phyloP scores from a whole-genome alignment of 176 grass and related monocot genomes.

The Aegilops sharonensis region DNA sequence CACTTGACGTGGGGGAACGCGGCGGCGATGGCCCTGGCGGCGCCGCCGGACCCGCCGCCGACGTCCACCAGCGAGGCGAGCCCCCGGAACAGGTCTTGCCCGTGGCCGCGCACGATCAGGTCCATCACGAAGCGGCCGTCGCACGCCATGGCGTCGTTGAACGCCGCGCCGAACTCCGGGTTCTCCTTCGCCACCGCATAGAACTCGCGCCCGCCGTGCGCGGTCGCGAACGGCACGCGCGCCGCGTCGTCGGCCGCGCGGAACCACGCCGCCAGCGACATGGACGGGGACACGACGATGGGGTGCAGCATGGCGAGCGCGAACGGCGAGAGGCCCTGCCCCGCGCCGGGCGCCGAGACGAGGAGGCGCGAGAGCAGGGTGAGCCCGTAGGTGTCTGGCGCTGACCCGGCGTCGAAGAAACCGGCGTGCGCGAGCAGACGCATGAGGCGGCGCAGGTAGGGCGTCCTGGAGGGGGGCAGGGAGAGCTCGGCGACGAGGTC shows the following conservation, averaged over 20 bases:
- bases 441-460: conserved; percentile 55
- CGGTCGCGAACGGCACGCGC: conserved; percentile 40
- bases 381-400: conserved; percentile 25
- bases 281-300: conserved; percentile 33
- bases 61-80: conserved; percentile 57
- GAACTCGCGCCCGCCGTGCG: conserved; percentile 36
- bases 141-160: conserved; percentile 58
- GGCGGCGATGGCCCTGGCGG: conserved; percentile 39
- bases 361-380: conserved; percentile 49
- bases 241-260: neutral
- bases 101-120: conserved; percentile 31
- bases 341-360: neutral
- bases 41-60: conserved; percentile 35
- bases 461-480: conserved; percentile 25
- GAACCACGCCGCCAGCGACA: conserved; percentile 57
- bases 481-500: conserved; percentile 41
- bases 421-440: conserved; percentile 43
- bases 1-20: conserved; percentile 50
- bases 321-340: conserved; percentile 46
- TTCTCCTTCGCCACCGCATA: conserved; percentile 36
- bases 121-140: conserved; percentile 56
- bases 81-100: conserved; percentile 37
- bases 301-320: conserved; percentile 54
- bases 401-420: conserved; percentile 31
- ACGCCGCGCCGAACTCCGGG: conserved; percentile 38